A percentile compares a stretch with the other conserved stretches of the same genome.
These are phyloP conservation scores for Cryptococcus jaspeensis DNA, from an alignment of 1,284 basidiomycete species.

Conservation along the genomic window DNA sequence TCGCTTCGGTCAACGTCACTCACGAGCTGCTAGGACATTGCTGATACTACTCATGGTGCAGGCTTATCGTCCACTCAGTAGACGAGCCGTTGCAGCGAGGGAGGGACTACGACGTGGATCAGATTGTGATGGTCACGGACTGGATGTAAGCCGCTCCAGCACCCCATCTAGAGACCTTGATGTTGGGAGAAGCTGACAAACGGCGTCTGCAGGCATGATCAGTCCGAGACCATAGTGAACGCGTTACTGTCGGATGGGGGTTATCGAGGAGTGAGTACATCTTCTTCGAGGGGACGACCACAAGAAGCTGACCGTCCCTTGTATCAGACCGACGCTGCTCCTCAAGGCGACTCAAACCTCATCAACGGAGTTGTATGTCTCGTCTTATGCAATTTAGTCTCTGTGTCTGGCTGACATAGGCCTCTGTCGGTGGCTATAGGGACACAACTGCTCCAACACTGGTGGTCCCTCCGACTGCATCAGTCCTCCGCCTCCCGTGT, in stretches of 20 bases:
- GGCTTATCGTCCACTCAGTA: slow-evolving; percentile 30
- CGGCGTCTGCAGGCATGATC: slow-evolving; percentile 20
- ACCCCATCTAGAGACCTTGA: too few species aligned
- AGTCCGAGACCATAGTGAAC: slow-evolving; percentile 21
- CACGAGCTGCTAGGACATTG: background rate
- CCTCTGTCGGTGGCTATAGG: background rate
- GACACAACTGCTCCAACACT: too few species aligned
- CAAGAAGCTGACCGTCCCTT: background rate
- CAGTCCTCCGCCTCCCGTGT: slow-evolving; percentile 1
- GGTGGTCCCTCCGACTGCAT: background rate
- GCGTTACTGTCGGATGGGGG: slow-evolving; percentile 16
- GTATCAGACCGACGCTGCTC: slow-evolving; percentile 6
- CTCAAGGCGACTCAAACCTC: slow-evolving; percentile 21
- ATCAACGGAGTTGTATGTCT: slow-evolving; percentile 24
- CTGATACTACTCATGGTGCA: slow-evolving; percentile 1
- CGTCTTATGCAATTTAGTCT: too few species aligned
- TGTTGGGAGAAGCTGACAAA: background rate
- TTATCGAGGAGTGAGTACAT: slow-evolving; percentile 20
- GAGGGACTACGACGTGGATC: slow-evolving; percentile 27
- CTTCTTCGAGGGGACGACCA: background rate
- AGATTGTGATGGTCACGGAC: slow-evolving; percentile 24
- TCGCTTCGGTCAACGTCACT: background rate
- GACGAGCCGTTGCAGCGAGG: slow-evolving; percentile 22
- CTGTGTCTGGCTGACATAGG: slow-evolving; percentile 3
- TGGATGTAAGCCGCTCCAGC: slow-evolving; percentile 33